Base-by-base conservation (phyloP, 352 stramenopile genomes). In the Phytophthora pinifolia region DNA sequence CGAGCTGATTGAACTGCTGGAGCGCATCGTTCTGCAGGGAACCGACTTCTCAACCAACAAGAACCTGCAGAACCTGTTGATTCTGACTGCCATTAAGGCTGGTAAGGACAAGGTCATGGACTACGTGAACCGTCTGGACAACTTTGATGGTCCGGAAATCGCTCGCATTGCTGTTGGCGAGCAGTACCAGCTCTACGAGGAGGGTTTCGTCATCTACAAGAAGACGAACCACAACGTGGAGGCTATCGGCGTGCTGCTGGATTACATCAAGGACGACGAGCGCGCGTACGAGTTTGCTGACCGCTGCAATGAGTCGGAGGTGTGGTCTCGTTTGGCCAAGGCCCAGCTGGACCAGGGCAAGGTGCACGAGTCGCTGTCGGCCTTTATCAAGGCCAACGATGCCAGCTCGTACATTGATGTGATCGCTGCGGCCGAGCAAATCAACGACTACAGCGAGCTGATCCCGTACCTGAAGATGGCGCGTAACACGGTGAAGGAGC, bases 81-180 rank as follows among this genome's bases (percentile, higher is more conserved):
- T 99, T 71, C 85, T 99, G 54, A 99, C 98, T 34, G 98, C 97
- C 29, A 99, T 99, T 57, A 98, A 98, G 72, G 96, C 97, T 41
- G 94, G 98, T 62, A 92, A 97, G 66, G 95, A 98, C 54, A 97
- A 98, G 73, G 97, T 99, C 46, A 98, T 98, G 80, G 97, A 99
- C 62, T 99, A 99, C 82, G 98, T 99, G 60, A 98, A 99, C 77
- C 95, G 98, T 65, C 84, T 99, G 51, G 97, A 99, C 79, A 99
- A 99, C 88, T 99, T 99, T 65, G 97, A 99, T 74, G 97, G 96
- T 25, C 98, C 98, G 20, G 96, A 99, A 55, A 99, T 99, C 71
- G 98, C 98, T 27, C 91, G 98, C 54, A 99, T 99, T 71, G 98
- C 97, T 54, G 91, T 99, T 14, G 96, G 89, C 22, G 97, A 99